Conservation (phyloP, 192 early-diverging fungal genomes). For the Coemansia nantahalensis region DNA sequence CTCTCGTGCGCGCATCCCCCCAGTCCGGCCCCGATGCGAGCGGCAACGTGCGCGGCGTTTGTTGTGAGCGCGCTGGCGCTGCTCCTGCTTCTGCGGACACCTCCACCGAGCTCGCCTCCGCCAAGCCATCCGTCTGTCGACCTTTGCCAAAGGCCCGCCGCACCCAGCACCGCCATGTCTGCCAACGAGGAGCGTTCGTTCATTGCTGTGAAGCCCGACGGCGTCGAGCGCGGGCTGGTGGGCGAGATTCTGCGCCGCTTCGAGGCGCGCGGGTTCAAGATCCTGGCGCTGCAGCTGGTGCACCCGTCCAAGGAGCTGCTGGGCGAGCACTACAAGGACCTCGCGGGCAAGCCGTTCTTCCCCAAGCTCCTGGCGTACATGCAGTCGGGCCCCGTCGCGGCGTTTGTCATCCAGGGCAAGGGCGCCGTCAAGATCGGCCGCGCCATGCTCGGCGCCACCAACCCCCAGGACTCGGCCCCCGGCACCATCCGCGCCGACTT, state of each 20-base stretch:
- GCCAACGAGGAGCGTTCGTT: slow-evolving; percentile 53
- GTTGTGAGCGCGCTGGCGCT: not conserved
- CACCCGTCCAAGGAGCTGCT: slow-evolving; percentile 69
- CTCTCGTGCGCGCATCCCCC: too few relatives aligned
- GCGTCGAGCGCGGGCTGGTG: slow-evolving; percentile 79
- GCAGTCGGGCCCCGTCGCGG: slow-evolving; percentile 92
- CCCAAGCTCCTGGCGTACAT: slow-evolving; percentile 79
- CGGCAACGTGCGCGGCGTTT: not conserved
- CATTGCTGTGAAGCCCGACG: slow-evolving; percentile 55
- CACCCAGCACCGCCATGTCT: slow-evolving; percentile 20
- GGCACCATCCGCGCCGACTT: slow-evolving; percentile 98
- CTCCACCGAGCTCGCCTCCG: not conserved
- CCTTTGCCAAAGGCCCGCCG: too few relatives aligned
- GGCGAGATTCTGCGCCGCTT: slow-evolving; percentile 94
- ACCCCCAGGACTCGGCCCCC: slow-evolving; percentile 83
- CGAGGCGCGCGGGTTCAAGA: slow-evolving; percentile 87
- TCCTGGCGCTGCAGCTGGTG: slow-evolving; percentile 77
- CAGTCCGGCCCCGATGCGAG: too few relatives aligned
- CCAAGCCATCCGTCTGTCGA: too few relatives aligned
- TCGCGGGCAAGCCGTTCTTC: slow-evolving; percentile 87
- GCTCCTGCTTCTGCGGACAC: slow-evolving; percentile 4
- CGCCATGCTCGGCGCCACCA: slow-evolving; percentile 84
- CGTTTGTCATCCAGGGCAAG: slow-evolving; percentile 93
- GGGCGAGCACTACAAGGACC: slow-evolving; percentile 81
- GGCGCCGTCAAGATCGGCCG: slow-evolving; percentile 88